Conservation (phyloP, 768 basidiomycete genomes). For the Tylopilus balloui region DNA sequence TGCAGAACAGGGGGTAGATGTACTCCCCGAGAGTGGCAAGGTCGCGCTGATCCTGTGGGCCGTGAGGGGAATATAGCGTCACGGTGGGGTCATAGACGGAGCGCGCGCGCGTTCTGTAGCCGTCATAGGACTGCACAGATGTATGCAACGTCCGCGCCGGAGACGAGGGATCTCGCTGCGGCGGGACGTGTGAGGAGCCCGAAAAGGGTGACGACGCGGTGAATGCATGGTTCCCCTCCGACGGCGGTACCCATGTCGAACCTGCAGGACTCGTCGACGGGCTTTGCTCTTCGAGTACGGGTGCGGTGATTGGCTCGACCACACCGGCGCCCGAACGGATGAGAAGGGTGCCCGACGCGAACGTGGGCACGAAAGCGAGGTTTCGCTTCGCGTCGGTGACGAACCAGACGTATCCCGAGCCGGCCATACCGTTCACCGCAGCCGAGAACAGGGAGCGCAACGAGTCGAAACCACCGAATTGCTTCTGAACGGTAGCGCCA, state of each 20-base stretch:
- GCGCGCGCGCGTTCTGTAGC: constrained; percentile 16
- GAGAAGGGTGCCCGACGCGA: constrained; percentile 85
- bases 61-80: background rate
- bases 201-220: constrained; percentile 41
- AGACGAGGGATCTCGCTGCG: constrained; percentile 29
- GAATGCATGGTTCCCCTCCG: constrained; percentile 28
- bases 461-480: constrained; percentile 61
- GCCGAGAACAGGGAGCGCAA: constrained; percentile 76
- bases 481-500: constrained; percentile 22
- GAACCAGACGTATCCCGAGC: constrained; percentile 84
- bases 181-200: constrained; percentile 33
- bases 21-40: constrained; percentile 42
- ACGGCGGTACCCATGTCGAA: constrained; percentile 21
- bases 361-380: constrained; percentile 76
- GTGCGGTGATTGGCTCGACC: constrained; percentile 19
- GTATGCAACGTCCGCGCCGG: constrained; percentile 31
- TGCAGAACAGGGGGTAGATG: constrained; percentile 71
- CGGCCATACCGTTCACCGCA: constrained; percentile 72
- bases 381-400: constrained; percentile 62
- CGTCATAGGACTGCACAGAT: constrained; percentile 2
- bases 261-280: background rate
- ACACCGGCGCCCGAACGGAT: constrained; percentile 52
- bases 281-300: constrained; percentile 29
- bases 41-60: constrained; percentile 22
- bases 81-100: constrained; percentile 27